A percentile compares a stretch with the other conserved stretches of the same genome.
Evolutionary conservation across 2,329 filamentous ascomycete species (phyloP).

Genomic region (Diplodia intermedia): DNA sequence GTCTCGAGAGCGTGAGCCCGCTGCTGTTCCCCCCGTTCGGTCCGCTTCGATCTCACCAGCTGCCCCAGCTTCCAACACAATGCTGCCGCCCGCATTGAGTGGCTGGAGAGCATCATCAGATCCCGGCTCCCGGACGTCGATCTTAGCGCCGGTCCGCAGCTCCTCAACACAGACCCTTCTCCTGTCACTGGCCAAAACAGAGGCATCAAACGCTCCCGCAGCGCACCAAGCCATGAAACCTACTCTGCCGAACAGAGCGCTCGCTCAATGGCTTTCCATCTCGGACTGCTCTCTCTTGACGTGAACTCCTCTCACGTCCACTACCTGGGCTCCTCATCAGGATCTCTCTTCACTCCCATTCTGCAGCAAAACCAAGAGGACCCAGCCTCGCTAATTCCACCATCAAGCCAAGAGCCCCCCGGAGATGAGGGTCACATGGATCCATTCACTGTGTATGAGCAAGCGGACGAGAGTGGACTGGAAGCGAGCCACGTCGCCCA

Average conservation of each 20-base stretch:
- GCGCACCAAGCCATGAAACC: background rate
- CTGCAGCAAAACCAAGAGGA: constrained; percentile 33
- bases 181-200: background rate
- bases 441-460: constrained; percentile 2
- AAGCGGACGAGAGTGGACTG: background rate
- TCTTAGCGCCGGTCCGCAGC: constrained; percentile 40
- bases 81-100: constrained; percentile 44
- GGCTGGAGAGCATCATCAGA: constrained; percentile 46
- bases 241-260: constrained; percentile 31
- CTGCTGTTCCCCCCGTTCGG: background rate
- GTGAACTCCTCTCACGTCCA: constrained; percentile 49
- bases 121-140: constrained; percentile 42
- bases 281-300: constrained; percentile 50
- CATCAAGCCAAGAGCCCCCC: background rate
- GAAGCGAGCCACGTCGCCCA: background rate
- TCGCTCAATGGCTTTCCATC: constrained; percentile 45
- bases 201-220: background rate
- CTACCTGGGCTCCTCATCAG: constrained; percentile 50
- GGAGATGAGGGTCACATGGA: background rate
- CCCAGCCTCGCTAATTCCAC: background rate
- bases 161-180: constrained; percentile 25
- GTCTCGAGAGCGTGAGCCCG: constrained; percentile 45
- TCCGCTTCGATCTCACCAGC: background rate
- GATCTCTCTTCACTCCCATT: constrained; percentile 45
- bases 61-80: constrained; percentile 35